These are phyloP conservation scores for Adansonia gregorii DNA, from an alignment of 441 rosid species.

Conservation along the genomic window DNA sequence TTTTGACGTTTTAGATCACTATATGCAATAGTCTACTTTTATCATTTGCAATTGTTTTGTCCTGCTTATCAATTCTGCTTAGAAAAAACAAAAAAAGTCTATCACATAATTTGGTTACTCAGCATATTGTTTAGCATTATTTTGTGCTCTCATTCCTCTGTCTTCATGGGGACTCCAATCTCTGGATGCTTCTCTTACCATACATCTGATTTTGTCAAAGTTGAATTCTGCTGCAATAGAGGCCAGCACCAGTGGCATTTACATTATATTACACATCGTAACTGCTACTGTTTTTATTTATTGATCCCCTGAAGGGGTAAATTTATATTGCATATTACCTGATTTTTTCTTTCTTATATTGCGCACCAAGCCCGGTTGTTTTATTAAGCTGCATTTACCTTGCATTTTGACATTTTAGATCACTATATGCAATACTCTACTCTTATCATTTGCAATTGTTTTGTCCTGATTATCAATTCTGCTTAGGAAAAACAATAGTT, in stretches of 20 bases:
- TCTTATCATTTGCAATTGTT: background rate
- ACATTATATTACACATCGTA: background rate
- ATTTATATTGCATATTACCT: background rate
- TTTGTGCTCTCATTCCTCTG: background rate
- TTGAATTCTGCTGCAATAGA: background rate
- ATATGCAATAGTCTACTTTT: background rate
- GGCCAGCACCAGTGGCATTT: background rate
- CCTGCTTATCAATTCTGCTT: background rate
- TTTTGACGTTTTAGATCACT: background rate
- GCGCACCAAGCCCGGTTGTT: background rate
- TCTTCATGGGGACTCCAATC: background rate
- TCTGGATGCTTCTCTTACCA: background rate
- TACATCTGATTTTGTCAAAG: background rate
- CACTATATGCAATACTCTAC: background rate
- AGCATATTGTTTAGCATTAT: background rate
- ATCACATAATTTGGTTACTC: background rate
- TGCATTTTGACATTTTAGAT: background rate
- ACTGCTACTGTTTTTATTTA: background rate
- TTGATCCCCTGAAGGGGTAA: background rate
- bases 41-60: background rate
- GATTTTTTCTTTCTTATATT: slow-evolving; percentile 1
- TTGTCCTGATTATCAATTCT: background rate
- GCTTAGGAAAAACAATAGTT: background rate
- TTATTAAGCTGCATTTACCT: background rate
- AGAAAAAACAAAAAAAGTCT: background rate